Evolutionary conservation across 2,329 filamentous ascomycete species (phyloP), one percentile per base, ranked within the genome.

Genomic region (Penicillium sp.): DNA sequence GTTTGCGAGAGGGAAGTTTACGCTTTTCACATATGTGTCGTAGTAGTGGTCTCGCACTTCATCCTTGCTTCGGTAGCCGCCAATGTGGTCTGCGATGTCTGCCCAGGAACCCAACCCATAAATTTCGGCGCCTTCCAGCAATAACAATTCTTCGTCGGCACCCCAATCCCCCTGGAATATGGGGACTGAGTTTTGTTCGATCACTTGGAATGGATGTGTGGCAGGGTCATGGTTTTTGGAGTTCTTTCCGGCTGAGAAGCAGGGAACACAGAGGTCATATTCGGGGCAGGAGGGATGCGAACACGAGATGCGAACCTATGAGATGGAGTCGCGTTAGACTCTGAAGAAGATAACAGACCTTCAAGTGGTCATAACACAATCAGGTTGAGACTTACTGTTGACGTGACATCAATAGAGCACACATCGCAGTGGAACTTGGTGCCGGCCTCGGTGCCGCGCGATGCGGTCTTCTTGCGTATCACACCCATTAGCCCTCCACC

Each of bases 381-480:
- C 39, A 19, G 7, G 15, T 44, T 27, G 16, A 36, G 9, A 59
- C 88, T 70, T 83, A 96, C 94, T 46, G 94, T 99, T 5, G 92
- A 94, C 46, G 94, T 99, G 66, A 99, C 96, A 75, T 99, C 94
- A 57, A 91, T 91, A 44, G 91, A 96, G 75, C 94, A 99, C 58
- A 96, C 88, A 75, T 99, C 95, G 80, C 94, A 99, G 64, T 97
- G 91, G 75, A 96, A 99, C 74, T 97, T 97, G 33, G 92, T 90
- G 62, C 90, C 90, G 47, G 90, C 92, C 72, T 97, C 91, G 50
- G 89, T 91, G 61, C 90, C 91, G 70, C 90, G 84, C 54, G 88
- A 87, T 65, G 89, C 90, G 59, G 91, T 94, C 80, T 97, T 97
- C 82, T 97, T 97, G 73, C 92, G 89, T 74, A 97, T 96, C 70